Conservation (phyloP, 2,329 filamentous ascomycete genomes). For the Westerdykella ornata region DNA sequence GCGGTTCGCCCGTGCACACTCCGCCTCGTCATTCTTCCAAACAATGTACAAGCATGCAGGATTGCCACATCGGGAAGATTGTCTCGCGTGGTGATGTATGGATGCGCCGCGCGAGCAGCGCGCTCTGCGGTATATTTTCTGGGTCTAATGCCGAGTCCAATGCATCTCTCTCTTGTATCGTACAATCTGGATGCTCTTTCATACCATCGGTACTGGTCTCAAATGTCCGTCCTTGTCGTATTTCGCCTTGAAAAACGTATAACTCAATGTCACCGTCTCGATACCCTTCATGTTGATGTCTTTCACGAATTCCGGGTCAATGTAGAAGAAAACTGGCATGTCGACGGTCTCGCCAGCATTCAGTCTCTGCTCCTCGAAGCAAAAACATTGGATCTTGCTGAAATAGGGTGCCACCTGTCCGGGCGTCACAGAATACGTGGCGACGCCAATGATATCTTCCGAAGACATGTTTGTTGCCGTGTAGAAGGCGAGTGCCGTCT, state of each 20-base stretch:
- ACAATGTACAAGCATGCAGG: conserved; percentile 4
- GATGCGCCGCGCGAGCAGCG: neutral
- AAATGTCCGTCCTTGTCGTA: conserved; percentile 76
- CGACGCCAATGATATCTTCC: conserved; percentile 93
- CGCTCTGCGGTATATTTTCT: too few species aligned
- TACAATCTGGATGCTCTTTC: neutral
- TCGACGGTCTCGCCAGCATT: conserved; percentile 95
- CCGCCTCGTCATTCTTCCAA: too few species aligned
- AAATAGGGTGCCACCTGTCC: conserved; percentile 96
- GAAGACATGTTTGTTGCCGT: conserved; percentile 88
- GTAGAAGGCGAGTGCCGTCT: conserved; percentile 96
- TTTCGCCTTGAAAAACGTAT: conserved; percentile 94
- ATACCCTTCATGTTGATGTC: conserved; percentile 91
- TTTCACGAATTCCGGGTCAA: conserved; percentile 89
- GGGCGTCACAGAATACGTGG: conserved; percentile 94
- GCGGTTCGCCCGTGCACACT: too few species aligned
- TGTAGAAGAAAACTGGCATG: conserved; percentile 99
- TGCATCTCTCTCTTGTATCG: neutral
- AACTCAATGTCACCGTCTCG: conserved; percentile 90
- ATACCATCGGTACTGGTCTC: conserved; percentile 46
- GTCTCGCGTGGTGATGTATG: neutral
- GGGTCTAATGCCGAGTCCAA: neutral
- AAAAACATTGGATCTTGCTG: conserved; percentile 99
- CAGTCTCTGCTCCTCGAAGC: conserved; percentile 90
- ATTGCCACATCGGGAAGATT: neutral